Conservation (phyloP, 257 asterid species). For the Forsythia viridissima region DNA sequence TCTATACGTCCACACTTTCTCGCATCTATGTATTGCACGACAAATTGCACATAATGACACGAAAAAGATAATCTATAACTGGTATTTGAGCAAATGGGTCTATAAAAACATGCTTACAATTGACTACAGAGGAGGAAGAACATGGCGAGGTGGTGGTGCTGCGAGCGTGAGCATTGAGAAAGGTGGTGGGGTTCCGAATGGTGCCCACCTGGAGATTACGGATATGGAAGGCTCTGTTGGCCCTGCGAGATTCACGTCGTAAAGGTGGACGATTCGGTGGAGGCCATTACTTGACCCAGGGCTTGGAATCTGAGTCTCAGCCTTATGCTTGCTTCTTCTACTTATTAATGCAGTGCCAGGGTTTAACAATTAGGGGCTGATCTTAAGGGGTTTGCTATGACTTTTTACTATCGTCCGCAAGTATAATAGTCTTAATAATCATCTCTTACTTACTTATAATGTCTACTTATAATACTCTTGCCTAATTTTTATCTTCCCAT, state of each 20-base stretch:
- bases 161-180: slow-evolving; percentile 21
- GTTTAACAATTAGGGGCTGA: background rate
- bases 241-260: slow-evolving; percentile 20
- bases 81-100: background rate
- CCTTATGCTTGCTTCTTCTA: too few relatives aligned
- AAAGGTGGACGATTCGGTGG: slow-evolving; percentile 52
- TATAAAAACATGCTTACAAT: slow-evolving; percentile 25
- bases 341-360: background rate
- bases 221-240: slow-evolving; percentile 12
- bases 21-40: background rate
- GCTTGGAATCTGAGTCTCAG: slow-evolving; percentile 26
- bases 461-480: too few relatives aligned
- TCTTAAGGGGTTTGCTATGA: too few relatives aligned
- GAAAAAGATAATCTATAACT: background rate
- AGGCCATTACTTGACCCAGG: slow-evolving; percentile 49
- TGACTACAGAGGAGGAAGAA: slow-evolving; percentile 31
- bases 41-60: background rate
- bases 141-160: slow-evolving; percentile 22
- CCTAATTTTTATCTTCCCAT: background rate
- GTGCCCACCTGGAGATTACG: slow-evolving; percentile 21
- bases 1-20: background rate
- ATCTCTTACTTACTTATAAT: too few relatives aligned
- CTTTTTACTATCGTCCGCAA: too few relatives aligned
- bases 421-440: too few relatives aligned
- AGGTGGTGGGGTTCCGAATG: slow-evolving; percentile 23